A percentile compares a stretch with the other conserved stretches of the same genome.
These are phyloP conservation scores for Thermothelomyces thermophilus DNA, from an alignment of 2,329 filamentous ascomycete species.

Conservation along the genomic window DNA sequence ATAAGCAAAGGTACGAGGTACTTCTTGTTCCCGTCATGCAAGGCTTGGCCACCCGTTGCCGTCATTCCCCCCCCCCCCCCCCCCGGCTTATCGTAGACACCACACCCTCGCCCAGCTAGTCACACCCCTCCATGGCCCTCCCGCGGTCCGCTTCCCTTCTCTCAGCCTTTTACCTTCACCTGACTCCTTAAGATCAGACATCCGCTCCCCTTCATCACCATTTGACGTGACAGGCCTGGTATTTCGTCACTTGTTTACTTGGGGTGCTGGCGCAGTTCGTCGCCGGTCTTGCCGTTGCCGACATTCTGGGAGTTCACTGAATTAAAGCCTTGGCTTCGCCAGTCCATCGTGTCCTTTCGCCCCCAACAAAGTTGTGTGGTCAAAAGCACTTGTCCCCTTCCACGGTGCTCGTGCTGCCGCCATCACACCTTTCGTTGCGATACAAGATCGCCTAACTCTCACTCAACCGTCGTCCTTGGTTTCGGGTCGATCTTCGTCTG, in stretches of 20 bases:
- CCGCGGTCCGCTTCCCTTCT: background rate
- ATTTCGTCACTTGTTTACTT: constrained; percentile 4
- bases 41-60: constrained; percentile 12
- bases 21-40: constrained; percentile 1
- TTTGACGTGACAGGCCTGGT: background rate
- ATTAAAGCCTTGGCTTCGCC: background rate
- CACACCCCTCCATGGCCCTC: background rate
- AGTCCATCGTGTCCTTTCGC: background rate
- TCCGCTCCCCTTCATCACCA: background rate
- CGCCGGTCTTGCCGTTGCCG: background rate
- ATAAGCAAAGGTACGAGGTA: constrained; percentile 17
- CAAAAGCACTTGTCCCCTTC: too few species aligned
- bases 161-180: background rate
- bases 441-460: constrained; percentile 10
- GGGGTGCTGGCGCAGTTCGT: background rate
- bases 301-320: background rate
- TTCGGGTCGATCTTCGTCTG: constrained; percentile 7
- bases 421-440: background rate
- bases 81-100: background rate
- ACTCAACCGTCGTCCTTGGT: background rate
- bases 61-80: background rate
- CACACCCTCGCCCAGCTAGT: background rate
- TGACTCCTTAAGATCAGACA: background rate
- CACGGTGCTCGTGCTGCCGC: background rate
- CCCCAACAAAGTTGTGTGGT: too few species aligned